Evolutionary conservation across 2,329 filamentous ascomycete species (phyloP).

Genomic region (Colletotrichum horii): DNA sequence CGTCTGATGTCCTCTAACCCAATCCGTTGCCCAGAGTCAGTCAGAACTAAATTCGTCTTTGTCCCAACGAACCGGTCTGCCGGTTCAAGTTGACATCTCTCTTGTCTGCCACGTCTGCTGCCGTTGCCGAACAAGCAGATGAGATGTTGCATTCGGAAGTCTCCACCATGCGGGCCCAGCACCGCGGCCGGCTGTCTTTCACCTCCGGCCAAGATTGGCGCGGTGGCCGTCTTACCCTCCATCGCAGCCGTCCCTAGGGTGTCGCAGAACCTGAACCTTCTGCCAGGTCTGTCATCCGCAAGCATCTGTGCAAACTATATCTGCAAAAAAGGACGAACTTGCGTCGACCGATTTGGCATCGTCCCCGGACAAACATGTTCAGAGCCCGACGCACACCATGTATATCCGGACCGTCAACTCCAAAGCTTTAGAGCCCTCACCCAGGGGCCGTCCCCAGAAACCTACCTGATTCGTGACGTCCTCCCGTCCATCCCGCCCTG

Average conservation of each 20-base stretch:
- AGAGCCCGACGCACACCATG: neutral
- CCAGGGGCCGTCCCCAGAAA: neutral
- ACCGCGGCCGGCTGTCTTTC: neutral
- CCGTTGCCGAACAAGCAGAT: neutral
- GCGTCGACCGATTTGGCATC: neutral
- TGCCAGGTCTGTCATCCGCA: neutral
- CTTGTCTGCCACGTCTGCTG: neutral
- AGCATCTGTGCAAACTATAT: neutral
- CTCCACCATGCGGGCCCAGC: neutral
- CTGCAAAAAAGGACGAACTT: slow-evolving; percentile 4
- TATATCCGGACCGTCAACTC: neutral
- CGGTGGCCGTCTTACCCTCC: neutral
- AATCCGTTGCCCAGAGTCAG: neutral
- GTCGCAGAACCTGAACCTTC: neutral
- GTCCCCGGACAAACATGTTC: neutral
- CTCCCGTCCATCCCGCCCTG: neutral
- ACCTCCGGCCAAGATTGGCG: neutral
- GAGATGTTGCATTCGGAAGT: neutral
- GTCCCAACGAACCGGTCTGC: neutral
- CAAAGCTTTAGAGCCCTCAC: neutral
- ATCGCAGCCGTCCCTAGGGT: neutral
- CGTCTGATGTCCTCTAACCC: neutral
- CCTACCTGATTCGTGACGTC: slow-evolving; percentile 10
- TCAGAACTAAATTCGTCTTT: neutral
- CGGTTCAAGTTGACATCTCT: neutral